Conservation (phyloP, 257 asterid species). For the Gentiana macrophylla region DNA sequence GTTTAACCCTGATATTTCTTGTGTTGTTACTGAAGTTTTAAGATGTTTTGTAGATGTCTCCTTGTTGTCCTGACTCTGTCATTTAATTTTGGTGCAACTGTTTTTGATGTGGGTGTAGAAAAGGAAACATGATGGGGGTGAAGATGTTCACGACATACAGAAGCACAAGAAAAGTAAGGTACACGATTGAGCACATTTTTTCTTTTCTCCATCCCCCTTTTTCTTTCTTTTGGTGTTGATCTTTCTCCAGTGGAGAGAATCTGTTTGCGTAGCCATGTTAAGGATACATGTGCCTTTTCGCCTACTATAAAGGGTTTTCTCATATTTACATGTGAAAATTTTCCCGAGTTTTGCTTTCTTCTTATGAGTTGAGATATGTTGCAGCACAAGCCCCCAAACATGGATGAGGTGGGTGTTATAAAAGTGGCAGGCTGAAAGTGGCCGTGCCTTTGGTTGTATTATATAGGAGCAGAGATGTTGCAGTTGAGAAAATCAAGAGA, state of each 20-base stretch:
- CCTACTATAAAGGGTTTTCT: too few relatives aligned
- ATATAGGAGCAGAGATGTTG: conserved; percentile 48
- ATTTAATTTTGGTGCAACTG: not conserved
- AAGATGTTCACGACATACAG: conserved; percentile 33
- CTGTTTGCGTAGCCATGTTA: too few relatives aligned
- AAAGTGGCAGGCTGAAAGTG: conserved; percentile 77
- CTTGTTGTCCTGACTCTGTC: not conserved
- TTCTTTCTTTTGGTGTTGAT: not conserved
- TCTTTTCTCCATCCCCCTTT: too few relatives aligned
- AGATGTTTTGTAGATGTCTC: too few relatives aligned
- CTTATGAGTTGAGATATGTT: conserved; percentile 18
- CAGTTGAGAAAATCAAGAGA: conserved; percentile 54
- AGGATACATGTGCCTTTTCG: too few relatives aligned
- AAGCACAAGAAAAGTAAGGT: conserved; percentile 82
- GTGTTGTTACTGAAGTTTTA: not conserved
- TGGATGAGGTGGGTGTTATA: conserved; percentile 83
- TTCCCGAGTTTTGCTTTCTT: conserved; percentile 12
- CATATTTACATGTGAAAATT: not conserved
- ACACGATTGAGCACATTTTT: not conserved
- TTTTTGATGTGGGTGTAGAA: conserved; percentile 29
- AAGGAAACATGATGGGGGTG: conserved; percentile 63
- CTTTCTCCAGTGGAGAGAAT: not conserved
- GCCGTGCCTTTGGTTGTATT: conserved; percentile 25
- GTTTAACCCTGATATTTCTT: not conserved
- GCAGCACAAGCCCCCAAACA: conserved; percentile 96